phyloP scores from a whole-genome alignment of 371 early-diverging fungal species.

The Mortierella sp. region DNA sequence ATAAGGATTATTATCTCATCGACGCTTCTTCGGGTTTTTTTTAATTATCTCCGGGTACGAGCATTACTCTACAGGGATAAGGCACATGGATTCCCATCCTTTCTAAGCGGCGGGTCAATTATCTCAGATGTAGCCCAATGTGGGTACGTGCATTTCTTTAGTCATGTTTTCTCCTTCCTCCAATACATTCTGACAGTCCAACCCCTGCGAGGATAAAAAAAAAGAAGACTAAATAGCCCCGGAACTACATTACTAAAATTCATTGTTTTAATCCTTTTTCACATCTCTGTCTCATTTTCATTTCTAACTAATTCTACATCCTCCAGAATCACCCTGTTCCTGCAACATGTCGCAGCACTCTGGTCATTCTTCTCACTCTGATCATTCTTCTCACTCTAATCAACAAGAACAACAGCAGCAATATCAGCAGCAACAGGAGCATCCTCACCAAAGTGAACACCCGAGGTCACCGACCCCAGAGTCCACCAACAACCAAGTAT shows the following conservation, averaged over 20 bases:
- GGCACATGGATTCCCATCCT: too few relatives aligned
- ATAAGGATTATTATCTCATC: too few relatives aligned
- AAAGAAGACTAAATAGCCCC: too few relatives aligned
- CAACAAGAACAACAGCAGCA: neutral
- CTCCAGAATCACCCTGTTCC: neutral
- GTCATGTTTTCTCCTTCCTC: too few relatives aligned
- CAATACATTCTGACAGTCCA: too few relatives aligned
- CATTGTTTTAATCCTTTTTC: neutral
- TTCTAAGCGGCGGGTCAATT: too few relatives aligned
- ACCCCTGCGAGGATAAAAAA: neutral
- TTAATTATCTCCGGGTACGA: too few relatives aligned
- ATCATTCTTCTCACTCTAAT: neutral
- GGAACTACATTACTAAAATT: neutral
- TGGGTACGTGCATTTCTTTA: too few relatives aligned
- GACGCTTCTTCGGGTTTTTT: too few relatives aligned
- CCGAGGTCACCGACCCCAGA: constrained; percentile 12
- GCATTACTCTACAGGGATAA: too few relatives aligned
- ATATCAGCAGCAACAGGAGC: neutral
- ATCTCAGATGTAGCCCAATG: too few relatives aligned
- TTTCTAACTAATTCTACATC: neutral
- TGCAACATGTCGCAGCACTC: constrained; percentile 1
- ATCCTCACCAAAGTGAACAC: neutral
- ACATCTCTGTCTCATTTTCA: neutral
- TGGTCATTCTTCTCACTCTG: neutral
- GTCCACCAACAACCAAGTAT: constrained; percentile 13